A percentile compares a stretch with the other conserved stretches of the same genome.
Conservation (phyloP, 805 yeast genomes). For the Starmerella davenportii region DNA sequence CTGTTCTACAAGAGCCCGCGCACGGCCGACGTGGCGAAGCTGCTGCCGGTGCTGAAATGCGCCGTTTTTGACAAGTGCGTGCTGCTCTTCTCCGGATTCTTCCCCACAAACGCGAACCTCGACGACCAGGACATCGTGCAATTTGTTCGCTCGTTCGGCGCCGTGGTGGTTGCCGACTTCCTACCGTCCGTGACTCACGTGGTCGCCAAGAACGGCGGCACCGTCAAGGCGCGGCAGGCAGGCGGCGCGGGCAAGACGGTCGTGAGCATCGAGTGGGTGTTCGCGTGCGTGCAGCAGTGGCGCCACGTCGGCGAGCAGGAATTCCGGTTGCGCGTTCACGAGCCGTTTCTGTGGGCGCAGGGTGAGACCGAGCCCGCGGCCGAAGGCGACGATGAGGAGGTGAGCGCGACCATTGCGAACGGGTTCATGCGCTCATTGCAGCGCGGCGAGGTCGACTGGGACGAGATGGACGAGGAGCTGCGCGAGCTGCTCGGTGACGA, state of each 20-base stretch:
- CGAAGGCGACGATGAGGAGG: conserved; percentile 28
- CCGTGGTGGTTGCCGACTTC: conserved; percentile 55
- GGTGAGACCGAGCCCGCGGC: conserved; percentile 27
- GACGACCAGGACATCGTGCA: conserved; percentile 71
- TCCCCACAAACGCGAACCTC: conserved; percentile 56
- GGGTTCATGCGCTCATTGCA: conserved; percentile 19
- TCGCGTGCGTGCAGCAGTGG: conserved; percentile 73
- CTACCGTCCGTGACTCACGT: conserved; percentile 69
- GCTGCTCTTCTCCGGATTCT: conserved; percentile 71
- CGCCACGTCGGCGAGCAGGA: conserved; percentile 42
- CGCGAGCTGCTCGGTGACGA: conserved; percentile 30
- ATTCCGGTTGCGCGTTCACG: conserved; percentile 36
- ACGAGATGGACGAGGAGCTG: conserved; percentile 36
- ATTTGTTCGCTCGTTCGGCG: conserved; percentile 90
- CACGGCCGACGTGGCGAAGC: conserved; percentile 18
- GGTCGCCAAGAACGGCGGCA: conserved; percentile 61
- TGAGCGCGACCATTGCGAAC: conserved; percentile 30
- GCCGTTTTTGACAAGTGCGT: conserved; percentile 49
- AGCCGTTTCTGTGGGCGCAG: too few species aligned
- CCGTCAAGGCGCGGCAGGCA: conserved; percentile 73
- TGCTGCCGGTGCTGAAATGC: conserved; percentile 51
- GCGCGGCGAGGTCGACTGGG: conserved; percentile 28
- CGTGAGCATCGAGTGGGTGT: conserved; percentile 88
- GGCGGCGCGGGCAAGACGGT: conserved; percentile 45
- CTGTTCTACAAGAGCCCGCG: conserved; percentile 34